Evolutionary conservation across 2,329 filamentous ascomycete genomes (phyloP).

Genomic region (Septoria linicola): DNA sequence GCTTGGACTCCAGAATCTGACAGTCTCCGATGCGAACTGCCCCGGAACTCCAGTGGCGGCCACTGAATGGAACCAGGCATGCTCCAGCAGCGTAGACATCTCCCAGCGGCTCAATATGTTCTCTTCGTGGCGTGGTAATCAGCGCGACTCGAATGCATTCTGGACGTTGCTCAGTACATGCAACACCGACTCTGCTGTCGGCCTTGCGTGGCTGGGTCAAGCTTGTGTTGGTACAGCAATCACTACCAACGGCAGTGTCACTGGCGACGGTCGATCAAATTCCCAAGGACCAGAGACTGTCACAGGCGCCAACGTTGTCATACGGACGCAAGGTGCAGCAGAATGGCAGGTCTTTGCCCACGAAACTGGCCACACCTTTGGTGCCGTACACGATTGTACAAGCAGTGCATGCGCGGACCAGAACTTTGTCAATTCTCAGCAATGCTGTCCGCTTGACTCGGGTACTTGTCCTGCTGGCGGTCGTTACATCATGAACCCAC

Average conservation of each 20-base stretch:
- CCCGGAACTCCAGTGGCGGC: constrained; percentile 65
- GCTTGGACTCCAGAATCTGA: constrained; percentile 81
- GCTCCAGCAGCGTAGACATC: constrained; percentile 62
- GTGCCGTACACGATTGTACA: constrained; percentile 91
- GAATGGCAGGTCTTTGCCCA: constrained; percentile 98
- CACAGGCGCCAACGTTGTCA: constrained; percentile 84
- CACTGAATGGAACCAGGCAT: constrained; percentile 81
- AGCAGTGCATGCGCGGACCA: constrained; percentile 63
- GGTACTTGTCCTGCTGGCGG: constrained; percentile 70
- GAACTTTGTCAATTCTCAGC: constrained; percentile 58
- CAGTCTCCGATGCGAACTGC: constrained; percentile 72
- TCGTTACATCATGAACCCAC: constrained; percentile 95
- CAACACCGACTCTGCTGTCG: constrained; percentile 78
- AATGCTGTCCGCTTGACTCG: constrained; percentile 77
- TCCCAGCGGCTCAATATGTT: constrained; percentile 81
- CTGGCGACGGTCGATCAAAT: constrained; percentile 36
- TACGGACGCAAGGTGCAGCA: constrained; percentile 63
- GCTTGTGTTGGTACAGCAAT: constrained; percentile 65
- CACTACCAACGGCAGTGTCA: constrained; percentile 43
- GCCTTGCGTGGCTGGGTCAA: constrained; percentile 89
- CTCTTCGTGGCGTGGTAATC: constrained; percentile 79
- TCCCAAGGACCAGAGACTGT: constrained; percentile 66
- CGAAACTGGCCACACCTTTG: constrained; percentile 91
- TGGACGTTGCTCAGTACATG: constrained; percentile 88
- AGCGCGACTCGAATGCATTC: constrained; percentile 79